phyloP scores from a whole-genome alignment of 371 early-diverging fungal species.

The Mucor indicus region DNA sequence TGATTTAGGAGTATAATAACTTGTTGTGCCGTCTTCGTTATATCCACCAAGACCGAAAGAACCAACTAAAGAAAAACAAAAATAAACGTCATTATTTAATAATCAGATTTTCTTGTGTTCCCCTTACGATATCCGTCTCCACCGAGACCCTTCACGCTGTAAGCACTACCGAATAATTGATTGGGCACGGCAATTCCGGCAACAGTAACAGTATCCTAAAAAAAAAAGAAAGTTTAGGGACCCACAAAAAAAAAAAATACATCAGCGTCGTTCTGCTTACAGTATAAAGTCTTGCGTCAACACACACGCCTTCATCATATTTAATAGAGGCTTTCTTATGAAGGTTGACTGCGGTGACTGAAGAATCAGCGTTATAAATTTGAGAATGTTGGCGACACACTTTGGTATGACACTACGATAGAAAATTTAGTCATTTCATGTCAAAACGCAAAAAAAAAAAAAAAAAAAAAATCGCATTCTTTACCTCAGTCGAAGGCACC shows the following conservation, averaged over 20 bases:
- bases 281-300: conserved; percentile 39
- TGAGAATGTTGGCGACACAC: conserved; percentile 26
- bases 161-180: conserved; percentile 41
- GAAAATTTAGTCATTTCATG: too few species aligned
- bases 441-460: too few species aligned
- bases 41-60: conserved; percentile 41
- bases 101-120: too few species aligned
- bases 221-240: conserved; percentile 2
- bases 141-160: conserved; percentile 37
- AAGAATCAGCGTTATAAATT: conserved; percentile 32
- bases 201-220: conserved; percentile 38
- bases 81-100: too few species aligned
- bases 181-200: conserved; percentile 34
- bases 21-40: conserved; percentile 31
- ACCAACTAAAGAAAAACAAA: conserved; percentile 23
- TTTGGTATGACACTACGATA: conserved; percentile 41
- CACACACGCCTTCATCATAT: conserved; percentile 36
- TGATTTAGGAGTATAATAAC: conserved; percentile 26
- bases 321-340: conserved; percentile 31
- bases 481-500: conserved; percentile 41
- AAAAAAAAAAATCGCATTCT: neutral
- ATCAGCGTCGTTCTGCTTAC: conserved; percentile 16
- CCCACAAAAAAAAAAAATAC: neutral
- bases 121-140: conserved; percentile 30
- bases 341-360: conserved; percentile 32